Evolutionary conservation across 78 protist species (phyloP), one percentile per base, ranked within the genome.

Genomic region (Dictyostelium firmibasis): DNA sequence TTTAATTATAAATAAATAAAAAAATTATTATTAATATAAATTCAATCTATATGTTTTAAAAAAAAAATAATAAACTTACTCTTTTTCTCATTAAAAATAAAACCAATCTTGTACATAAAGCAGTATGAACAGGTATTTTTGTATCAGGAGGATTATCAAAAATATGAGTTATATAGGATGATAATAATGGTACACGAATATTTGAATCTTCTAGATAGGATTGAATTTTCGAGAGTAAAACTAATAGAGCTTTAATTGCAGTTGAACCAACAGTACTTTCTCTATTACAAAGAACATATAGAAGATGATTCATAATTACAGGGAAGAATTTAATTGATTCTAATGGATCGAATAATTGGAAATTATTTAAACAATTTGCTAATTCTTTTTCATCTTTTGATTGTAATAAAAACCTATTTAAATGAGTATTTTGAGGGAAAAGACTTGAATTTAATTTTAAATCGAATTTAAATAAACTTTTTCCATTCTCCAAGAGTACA

Each of bases 301-400:
- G 57, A 2, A 89, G 16, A 25, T 89, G 86, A 31, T 67, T 78
- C 78, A 89, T 81, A 14, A 89, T 81, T 0, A 89, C 94, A 23
- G 86, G 86, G 18, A 89, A 69, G 70, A 78, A 89, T 64, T 67
- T 60, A 35, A 89, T 89, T n/a, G 94, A n/a, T 50, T 89, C 94
- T 4, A 50, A 62, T 35, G 94, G 82, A 43, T 89, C 94, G 31
- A 87, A 60, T 57, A 77, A 57, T 33, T 13, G 33, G 64, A 87
- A 87, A 25, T 87, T 60, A 64, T 87, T 87, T 23, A 81, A 43
- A 35, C 20, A 18, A n/a, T 77, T 27, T 1, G 31, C 41, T 43
- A 35, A 35, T 20, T 35, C 81, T 36, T 75, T 75, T 35, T 18
- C 81, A 23, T 77, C 83, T n/a, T 77, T 77, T 35, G 88, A 64